These are phyloP conservation scores for Euphrasia confusa DNA, from an alignment of 257 asterid genomes.

Conservation along the genomic window DNA sequence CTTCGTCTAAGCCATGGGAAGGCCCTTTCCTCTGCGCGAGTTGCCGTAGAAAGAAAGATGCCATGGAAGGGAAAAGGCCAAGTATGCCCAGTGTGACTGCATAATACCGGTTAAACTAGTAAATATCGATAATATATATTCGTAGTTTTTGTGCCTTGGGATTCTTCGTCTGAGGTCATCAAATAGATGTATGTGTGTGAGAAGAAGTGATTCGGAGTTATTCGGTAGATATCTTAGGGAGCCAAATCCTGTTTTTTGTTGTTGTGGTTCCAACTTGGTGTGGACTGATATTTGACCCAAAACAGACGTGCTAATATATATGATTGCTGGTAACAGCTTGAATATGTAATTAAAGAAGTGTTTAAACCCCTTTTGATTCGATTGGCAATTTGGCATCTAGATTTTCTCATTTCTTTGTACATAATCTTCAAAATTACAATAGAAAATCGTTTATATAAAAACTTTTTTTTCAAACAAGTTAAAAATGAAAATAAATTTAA, in stretches of 20 bases:
- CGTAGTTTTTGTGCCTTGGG: conserved; percentile 14
- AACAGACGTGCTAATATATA: conserved; percentile 9
- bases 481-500: too few relatives aligned
- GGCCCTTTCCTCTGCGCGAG: conserved; percentile 94
- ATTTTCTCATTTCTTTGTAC: too few relatives aligned
- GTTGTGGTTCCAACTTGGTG: conserved; percentile 21
- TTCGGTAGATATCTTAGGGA: conserved; percentile 20
- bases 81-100: conserved; percentile 41
- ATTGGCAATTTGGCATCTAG: too few relatives aligned
- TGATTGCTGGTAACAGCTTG: conserved; percentile 15
- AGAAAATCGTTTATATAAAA: too few relatives aligned
- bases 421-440: too few relatives aligned
- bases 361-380: too few relatives aligned
- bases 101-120: conserved; percentile 35
- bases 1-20: conserved; percentile 94
- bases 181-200: conserved; percentile 14
- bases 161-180: conserved; percentile 7
- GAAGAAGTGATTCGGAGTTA: conserved; percentile 10
- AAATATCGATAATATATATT: conserved; percentile 39
- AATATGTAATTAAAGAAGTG: conserved; percentile 8
- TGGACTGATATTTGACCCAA: conserved; percentile 11
- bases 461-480: too few relatives aligned
- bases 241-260: conserved; percentile 22
- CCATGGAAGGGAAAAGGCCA: conserved; percentile 70
- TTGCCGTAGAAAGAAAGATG: conserved; percentile 75